phyloP scores from a whole-genome alignment of 2,329 filamentous ascomycete species.

The Dothistroma septosporum region DNA sequence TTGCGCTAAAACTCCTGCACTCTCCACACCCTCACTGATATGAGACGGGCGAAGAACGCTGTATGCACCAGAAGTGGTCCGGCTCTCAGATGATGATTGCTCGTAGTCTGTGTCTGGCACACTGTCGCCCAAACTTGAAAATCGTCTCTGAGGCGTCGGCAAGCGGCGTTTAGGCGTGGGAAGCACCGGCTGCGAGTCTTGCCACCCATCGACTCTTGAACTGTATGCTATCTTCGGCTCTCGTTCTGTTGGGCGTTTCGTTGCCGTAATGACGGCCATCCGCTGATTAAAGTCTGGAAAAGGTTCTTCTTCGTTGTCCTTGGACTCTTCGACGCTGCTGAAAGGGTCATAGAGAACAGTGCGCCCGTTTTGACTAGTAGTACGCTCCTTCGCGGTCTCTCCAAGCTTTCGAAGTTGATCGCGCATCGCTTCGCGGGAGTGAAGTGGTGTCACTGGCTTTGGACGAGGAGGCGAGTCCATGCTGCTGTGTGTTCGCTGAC shows the following conservation, averaged over 20 bases:
- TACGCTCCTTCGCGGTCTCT: constrained; percentile 28
- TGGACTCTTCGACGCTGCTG: neutral
- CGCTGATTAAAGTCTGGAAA: neutral
- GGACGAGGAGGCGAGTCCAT: neutral
- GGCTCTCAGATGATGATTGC: constrained; percentile 1
- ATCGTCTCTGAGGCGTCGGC: neutral
- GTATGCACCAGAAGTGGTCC: neutral
- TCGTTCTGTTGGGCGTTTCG: neutral
- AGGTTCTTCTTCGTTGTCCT: neutral
- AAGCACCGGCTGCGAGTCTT: neutral
- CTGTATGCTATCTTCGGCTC: neutral
- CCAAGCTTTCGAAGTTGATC: constrained; percentile 30
- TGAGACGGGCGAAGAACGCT: neutral
- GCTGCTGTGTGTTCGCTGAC: neutral
- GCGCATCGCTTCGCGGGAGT: constrained; percentile 22
- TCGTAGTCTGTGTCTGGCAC: constrained; percentile 4
- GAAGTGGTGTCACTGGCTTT: constrained; percentile 10
- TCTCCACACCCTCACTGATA: neutral
- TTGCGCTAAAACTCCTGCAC: neutral
- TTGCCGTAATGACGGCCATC: neutral
- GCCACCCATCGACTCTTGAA: neutral
- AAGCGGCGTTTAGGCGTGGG: neutral
- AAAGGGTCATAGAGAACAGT: constrained; percentile 34
- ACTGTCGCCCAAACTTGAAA: constrained; percentile 8
- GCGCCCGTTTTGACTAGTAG: constrained; percentile 26